A percentile compares a stretch with the other conserved stretches of the same genome.
These are phyloP conservation scores for Apostasia ramifera DNA, from an alignment of 106 monocot species.

Conservation along the genomic window DNA sequence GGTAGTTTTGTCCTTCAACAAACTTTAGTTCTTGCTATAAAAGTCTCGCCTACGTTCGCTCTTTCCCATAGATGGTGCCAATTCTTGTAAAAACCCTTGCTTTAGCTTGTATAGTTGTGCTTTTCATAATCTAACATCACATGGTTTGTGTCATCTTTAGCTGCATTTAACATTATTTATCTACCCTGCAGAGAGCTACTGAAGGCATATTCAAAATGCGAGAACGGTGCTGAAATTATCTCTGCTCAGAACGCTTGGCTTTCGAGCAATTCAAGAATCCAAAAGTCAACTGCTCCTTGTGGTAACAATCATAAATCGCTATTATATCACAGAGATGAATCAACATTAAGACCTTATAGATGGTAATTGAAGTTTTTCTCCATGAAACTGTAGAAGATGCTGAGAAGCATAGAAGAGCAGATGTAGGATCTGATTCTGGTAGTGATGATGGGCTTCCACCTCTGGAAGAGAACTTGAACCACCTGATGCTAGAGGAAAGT, in stretches of 20 bases:
- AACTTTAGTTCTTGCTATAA: too few species aligned
- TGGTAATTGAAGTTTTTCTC: neutral
- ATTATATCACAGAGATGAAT: too few species aligned
- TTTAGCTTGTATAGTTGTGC: too few species aligned
- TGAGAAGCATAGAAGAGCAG: slow-evolving; percentile 2
- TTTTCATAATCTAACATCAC: too few species aligned
- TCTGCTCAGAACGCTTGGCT: slow-evolving; percentile 82
- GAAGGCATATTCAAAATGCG: slow-evolving; percentile 85
- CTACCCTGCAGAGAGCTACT: slow-evolving; percentile 67
- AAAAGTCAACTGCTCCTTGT: slow-evolving; percentile 18
- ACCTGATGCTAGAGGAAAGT: slow-evolving; percentile 34
- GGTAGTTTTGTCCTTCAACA: too few species aligned
- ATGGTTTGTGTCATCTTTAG: too few species aligned
- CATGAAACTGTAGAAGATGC: slow-evolving; percentile 16
- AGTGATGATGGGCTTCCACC: slow-evolving; percentile 87
- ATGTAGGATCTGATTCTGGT: slow-evolving; percentile 41
- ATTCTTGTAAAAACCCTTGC: too few species aligned
- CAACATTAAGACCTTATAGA: neutral
- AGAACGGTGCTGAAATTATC: slow-evolving; percentile 65
- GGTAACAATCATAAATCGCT: neutral
- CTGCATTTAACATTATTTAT: neutral
- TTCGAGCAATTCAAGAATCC: slow-evolving; percentile 45
- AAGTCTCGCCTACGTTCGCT: too few species aligned
- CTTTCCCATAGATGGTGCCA: too few species aligned
- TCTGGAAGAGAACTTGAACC: slow-evolving; percentile 77